Evolutionary conservation across 768 basidiomycete species (phyloP).

Genomic region (Clitopilus passeckerianus): DNA sequence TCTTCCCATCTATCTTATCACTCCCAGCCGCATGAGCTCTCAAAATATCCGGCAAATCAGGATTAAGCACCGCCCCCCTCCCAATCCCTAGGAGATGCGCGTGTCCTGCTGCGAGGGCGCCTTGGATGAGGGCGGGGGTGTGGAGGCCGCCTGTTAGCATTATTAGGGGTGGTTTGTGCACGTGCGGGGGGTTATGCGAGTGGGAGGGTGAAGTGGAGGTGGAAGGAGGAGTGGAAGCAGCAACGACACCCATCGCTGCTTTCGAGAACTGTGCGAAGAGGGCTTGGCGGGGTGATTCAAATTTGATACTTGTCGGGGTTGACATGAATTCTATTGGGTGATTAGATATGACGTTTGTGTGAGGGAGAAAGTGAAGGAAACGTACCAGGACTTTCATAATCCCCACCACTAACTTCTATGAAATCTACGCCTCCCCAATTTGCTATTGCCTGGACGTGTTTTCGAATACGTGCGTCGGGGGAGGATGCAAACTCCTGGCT

Average conservation of each 20-base stretch:
- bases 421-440: constrained; percentile 70
- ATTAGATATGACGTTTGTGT: not conserved
- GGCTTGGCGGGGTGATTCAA: constrained; percentile 51
- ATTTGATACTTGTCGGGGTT: constrained; percentile 6
- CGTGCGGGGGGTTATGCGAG: too few relatives aligned
- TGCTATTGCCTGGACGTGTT: constrained; percentile 57
- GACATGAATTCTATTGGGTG: constrained; percentile 38
- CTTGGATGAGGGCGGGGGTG: constrained; percentile 48
- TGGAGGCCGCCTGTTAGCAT: constrained; percentile 80
- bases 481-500: constrained; percentile 11
- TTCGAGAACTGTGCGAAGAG: constrained; percentile 70
- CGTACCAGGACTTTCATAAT: constrained; percentile 75
- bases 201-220: too few relatives aligned
- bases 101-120: constrained; percentile 48
- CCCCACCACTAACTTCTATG: constrained; percentile 85
- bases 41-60: constrained; percentile 48
- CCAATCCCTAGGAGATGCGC: constrained; percentile 79
- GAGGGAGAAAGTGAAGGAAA: not conserved
- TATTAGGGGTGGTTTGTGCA: constrained; percentile 62
- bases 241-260: constrained; percentile 41
- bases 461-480: constrained; percentile 41
- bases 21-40: constrained; percentile 10
- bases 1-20: too few relatives aligned
- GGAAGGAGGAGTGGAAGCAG: constrained; percentile 10
- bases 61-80: constrained; percentile 57